Evolutionary conservation across 768 basidiomycete genomes (phyloP).

Genomic region (Lactifluus rugatus): DNA sequence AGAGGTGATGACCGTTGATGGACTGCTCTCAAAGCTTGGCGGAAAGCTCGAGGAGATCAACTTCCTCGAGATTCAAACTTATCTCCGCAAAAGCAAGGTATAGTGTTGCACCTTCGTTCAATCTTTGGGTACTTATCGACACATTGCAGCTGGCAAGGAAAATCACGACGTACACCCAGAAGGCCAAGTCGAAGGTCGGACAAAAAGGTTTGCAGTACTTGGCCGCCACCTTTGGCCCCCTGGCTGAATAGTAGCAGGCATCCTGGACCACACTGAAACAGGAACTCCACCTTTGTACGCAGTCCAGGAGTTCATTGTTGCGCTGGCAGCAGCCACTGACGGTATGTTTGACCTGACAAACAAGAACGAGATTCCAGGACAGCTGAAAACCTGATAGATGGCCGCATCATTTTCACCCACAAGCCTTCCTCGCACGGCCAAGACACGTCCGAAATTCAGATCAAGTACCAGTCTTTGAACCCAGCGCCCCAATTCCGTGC

Average conservation of each 20-base stretch:
- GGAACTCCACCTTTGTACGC: constrained; percentile 60
- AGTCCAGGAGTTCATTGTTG: constrained; percentile 70
- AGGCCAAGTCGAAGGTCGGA: constrained; percentile 23
- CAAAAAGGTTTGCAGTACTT: constrained; percentile 20
- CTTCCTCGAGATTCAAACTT: constrained; percentile 69
- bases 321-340: constrained; percentile 69
- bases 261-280: neutral
- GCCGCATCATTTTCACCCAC: constrained; percentile 48
- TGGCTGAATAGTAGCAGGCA: neutral
- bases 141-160: constrained; percentile 53
- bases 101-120: constrained; percentile 20
- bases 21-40: constrained; percentile 58
- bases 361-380: neutral
- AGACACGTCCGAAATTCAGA: constrained; percentile 33
- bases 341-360: constrained; percentile 32
- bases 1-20: constrained; percentile 61
- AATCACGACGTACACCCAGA: constrained; percentile 67
- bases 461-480: constrained; percentile 90
- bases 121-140: neutral
- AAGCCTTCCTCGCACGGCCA: constrained; percentile 31
- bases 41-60: constrained; percentile 67
- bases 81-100: constrained; percentile 78
- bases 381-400: constrained; percentile 40
- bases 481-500: constrained; percentile 80
- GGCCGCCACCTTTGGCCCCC: neutral